Percentiles rank a stretch among this genome's conserved stretches.
These are phyloP conservation scores for Aeschynomene evenia DNA, from an alignment of 306 rosid genomes.

Conservation along the genomic window DNA sequence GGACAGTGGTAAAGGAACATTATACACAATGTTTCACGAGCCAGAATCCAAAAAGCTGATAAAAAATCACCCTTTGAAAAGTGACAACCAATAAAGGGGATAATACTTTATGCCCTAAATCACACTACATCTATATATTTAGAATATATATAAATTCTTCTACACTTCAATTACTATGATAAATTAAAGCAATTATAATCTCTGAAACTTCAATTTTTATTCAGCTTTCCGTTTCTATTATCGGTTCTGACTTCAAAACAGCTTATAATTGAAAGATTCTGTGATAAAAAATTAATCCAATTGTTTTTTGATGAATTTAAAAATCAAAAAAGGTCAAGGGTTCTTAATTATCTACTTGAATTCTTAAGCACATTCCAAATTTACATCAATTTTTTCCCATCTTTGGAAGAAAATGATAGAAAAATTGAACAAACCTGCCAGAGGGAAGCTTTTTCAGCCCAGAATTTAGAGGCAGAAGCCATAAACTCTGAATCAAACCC, in stretches of 20 bases:
- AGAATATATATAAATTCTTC: conserved; percentile 11
- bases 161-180: background rate
- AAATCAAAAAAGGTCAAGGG: background rate
- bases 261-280: no score
- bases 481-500: conserved; percentile 72
- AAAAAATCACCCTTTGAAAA: background rate
- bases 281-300: no score
- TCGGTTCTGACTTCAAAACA: no score
- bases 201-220: background rate
- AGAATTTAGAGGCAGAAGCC: conserved; percentile 65
- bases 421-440: conserved; percentile 60
- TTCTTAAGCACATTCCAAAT: background rate
- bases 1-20: conserved; percentile 18
- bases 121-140: background rate
- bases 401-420: background rate
- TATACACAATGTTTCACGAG: background rate
- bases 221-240: background rate
- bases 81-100: background rate
- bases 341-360: background rate
- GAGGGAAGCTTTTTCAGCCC: conserved; percentile 59
- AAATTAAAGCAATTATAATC: background rate
- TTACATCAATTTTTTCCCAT: background rate
- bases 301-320: no score
- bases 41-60: conserved; percentile 18
- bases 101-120: background rate